A percentile compares a stretch with the other conserved stretches of the same genome.
phyloP scores from a whole-genome alignment of 2,329 filamentous ascomycete genomes.

The Polychaeton citri region DNA sequence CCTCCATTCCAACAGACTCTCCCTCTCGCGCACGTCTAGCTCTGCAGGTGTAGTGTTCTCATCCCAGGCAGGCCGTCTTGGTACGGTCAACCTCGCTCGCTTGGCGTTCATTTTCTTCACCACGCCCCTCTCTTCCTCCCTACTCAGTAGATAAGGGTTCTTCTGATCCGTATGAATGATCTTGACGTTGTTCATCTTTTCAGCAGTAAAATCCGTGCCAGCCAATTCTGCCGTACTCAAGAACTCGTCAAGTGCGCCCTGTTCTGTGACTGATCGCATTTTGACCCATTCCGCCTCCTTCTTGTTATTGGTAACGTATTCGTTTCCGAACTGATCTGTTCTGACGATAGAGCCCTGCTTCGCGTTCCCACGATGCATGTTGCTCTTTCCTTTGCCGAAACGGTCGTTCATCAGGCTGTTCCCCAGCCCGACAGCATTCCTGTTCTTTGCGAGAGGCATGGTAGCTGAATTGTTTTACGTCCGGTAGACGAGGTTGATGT shows the following conservation, averaged over 20 bases:
- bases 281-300: constrained; percentile 96
- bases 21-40: constrained; percentile 65
- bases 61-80: constrained; percentile 81
- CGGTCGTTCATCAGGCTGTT: constrained; percentile 98
- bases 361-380: constrained; percentile 69
- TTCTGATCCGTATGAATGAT: constrained; percentile 95
- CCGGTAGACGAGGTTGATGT: neutral
- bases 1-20: constrained; percentile 75
- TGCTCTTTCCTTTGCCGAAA: constrained; percentile 80
- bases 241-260: constrained; percentile 93
- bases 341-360: constrained; percentile 43
- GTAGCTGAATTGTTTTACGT: constrained; percentile 3
- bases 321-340: constrained; percentile 18
- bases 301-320: constrained; percentile 82
- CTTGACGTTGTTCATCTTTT: constrained; percentile 98
- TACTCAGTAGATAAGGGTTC: constrained; percentile 84
- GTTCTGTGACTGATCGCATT: constrained; percentile 97
- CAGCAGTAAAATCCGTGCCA: constrained; percentile 96
- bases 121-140: constrained; percentile 65
- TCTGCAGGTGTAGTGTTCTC: constrained; percentile 68
- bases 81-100: constrained; percentile 68
- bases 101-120: constrained; percentile 75
- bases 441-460: constrained; percentile 80
- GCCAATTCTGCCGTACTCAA: constrained; percentile 88
- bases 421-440: constrained; percentile 86